Evolutionary conservation across 495 filamentous ascomycete genomes (phyloP).

Genomic region (Aspergillus saccharolyticus): DNA sequence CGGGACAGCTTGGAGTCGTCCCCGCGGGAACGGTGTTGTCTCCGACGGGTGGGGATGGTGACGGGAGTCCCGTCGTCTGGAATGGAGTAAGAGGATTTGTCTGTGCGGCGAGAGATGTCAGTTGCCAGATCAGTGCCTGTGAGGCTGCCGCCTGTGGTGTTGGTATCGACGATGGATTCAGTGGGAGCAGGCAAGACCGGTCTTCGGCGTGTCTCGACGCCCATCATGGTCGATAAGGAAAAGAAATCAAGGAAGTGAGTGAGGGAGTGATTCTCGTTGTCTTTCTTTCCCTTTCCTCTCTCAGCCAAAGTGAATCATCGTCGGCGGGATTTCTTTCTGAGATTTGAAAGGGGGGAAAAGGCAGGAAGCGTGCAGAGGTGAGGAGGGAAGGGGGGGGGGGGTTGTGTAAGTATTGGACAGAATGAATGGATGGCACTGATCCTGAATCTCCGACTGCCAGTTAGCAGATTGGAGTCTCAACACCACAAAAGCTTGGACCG

Average conservation of each 20-base stretch:
- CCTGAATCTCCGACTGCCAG: conserved; percentile 10
- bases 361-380: conserved; percentile 5
- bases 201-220: conserved; percentile 57
- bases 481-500: conserved; percentile 14
- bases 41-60: conserved; percentile 72
- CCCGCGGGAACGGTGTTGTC: conserved; percentile 46
- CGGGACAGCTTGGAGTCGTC: conserved; percentile 48
- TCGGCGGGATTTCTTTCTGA: conserved; percentile 14
- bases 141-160: conserved; percentile 44
- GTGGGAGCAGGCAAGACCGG: conserved; percentile 73
- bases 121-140: conserved; percentile 71
- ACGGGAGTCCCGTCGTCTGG: conserved; percentile 94
- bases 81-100: conserved; percentile 80
- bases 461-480: conserved; percentile 14
- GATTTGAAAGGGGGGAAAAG: neutral
- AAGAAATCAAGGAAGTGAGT: conserved; percentile 14
- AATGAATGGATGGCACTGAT: neutral
- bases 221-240: conserved; percentile 51
- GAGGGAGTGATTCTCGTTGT: conserved; percentile 8
- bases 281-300: conserved; percentile 10
- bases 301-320: conserved; percentile 36
- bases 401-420: conserved; percentile 1
- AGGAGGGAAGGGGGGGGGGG: neutral
- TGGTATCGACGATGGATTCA: conserved; percentile 63
- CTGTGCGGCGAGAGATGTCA: conserved; percentile 70